A percentile compares a stretch with the other conserved stretches of the same genome.
phyloP scores from a whole-genome alignment of 805 yeast species.

The Yamadazyma paraphyllophila region DNA sequence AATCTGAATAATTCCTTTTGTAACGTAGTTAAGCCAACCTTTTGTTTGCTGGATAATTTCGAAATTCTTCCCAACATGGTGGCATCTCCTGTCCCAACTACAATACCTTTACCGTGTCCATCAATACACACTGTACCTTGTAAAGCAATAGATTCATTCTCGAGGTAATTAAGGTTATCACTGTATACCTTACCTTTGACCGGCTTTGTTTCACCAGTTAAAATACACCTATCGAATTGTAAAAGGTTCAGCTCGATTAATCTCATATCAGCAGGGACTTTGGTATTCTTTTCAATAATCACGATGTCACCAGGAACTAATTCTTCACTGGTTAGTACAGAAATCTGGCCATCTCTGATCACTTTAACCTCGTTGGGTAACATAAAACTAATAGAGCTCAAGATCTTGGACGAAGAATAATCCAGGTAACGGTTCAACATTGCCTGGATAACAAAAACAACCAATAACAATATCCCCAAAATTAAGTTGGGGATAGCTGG shows the following conservation, averaged over 20 bases:
- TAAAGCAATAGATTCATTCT: slow-evolving; percentile 42
- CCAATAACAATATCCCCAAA: slow-evolving; percentile 40
- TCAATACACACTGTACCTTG: slow-evolving; percentile 45
- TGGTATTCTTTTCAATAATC: slow-evolving; percentile 35
- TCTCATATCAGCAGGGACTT: slow-evolving; percentile 49
- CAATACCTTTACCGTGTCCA: slow-evolving; percentile 45
- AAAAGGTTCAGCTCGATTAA: slow-evolving; percentile 38
- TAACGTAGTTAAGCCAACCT: slow-evolving; percentile 39
- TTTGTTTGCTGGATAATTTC: slow-evolving; percentile 38
- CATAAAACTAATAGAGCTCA: slow-evolving; percentile 46
- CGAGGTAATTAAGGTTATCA: slow-evolving; percentile 39
- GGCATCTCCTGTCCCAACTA: slow-evolving; percentile 42
- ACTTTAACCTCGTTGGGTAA: slow-evolving; percentile 39
- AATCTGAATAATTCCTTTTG: slow-evolving; percentile 42
- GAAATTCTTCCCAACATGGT: slow-evolving; percentile 50
- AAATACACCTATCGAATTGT: slow-evolving; percentile 44
- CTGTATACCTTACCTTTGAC: slow-evolving; percentile 26
- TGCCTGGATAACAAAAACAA: slow-evolving; percentile 43
- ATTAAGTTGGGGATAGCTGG: slow-evolving; percentile 44
- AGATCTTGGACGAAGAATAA: slow-evolving; percentile 45
- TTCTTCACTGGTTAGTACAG: slow-evolving; percentile 28
- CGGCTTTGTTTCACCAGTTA: slow-evolving; percentile 51
- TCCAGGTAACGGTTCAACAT: slow-evolving; percentile 47
- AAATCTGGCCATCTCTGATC: slow-evolving; percentile 31
- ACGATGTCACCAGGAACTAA: slow-evolving; percentile 48